Percentiles rank a stretch among this genome's conserved stretches.
Evolutionary conservation across 2,329 filamentous ascomycete genomes (phyloP).

Genomic region (Curvularia sp.): DNA sequence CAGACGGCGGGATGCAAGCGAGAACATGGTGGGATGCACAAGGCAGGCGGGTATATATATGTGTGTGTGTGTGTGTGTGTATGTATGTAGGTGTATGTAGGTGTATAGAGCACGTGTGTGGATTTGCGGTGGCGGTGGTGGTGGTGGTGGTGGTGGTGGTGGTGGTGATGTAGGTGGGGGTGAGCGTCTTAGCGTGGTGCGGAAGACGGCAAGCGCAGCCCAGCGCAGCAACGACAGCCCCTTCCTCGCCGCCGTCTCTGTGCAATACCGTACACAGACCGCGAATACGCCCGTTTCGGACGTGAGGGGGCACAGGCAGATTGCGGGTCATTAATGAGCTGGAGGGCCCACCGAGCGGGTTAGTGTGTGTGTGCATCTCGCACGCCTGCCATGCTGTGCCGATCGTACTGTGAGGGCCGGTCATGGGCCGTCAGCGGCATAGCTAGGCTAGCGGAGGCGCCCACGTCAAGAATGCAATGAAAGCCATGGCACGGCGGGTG

Average conservation of each 20-base stretch:
- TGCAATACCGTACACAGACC: neutral
- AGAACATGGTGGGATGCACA: slow-evolving; percentile 28
- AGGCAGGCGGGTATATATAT: slow-evolving; percentile 15
- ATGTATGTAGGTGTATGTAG: slow-evolving; percentile 4
- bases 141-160: slow-evolving; percentile 16
- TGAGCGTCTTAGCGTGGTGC: neutral
- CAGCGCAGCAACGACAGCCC: neutral
- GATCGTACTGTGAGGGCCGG: slow-evolving; percentile 21
- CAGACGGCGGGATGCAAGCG: slow-evolving; percentile 39
- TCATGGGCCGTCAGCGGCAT: slow-evolving; percentile 21
- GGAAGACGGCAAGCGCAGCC: slow-evolving; percentile 17
- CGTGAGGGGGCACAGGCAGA: neutral
- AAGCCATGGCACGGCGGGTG: neutral
- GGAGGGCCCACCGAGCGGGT: slow-evolving; percentile 3
- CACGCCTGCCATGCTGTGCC: slow-evolving; percentile 14
- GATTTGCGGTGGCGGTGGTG: slow-evolving; percentile 6
- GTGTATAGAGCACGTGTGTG: slow-evolving; percentile 6
- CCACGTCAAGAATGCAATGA: neutral
- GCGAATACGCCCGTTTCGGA: slow-evolving; percentile 1
- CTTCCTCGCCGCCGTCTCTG: slow-evolving; percentile 3
- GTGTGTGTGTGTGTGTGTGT: slow-evolving; percentile 15
- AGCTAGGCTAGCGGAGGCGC: slow-evolving; percentile 11
- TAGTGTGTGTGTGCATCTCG: slow-evolving; percentile 4
- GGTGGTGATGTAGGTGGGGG: slow-evolving; percentile 15
- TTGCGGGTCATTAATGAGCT: slow-evolving; percentile 10